Conservation (phyloP, 805 yeast species). For the Kuraishia piskuri region DNA sequence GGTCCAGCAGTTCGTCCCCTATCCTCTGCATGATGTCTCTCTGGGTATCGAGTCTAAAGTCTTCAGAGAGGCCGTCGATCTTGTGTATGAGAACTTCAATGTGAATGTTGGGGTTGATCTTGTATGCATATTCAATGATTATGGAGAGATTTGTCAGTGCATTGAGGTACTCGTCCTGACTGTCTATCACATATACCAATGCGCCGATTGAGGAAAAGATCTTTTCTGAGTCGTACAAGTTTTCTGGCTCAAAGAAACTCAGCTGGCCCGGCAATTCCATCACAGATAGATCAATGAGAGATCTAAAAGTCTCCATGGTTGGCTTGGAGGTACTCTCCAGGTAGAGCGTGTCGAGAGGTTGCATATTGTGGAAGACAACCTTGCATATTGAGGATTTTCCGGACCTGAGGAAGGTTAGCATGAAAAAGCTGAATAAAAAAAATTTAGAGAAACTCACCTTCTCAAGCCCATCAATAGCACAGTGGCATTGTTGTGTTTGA, state of each 20-base stretch:
- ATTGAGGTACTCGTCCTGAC: constrained; percentile 90
- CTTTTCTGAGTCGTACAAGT: constrained; percentile 61
- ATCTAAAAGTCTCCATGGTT: constrained; percentile 72
- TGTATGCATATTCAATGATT: constrained; percentile 81
- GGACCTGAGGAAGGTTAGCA: constrained; percentile 31
- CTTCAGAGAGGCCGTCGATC: constrained; percentile 92
- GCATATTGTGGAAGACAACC: constrained; percentile 95
- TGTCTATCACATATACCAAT: constrained; percentile 87
- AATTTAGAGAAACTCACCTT: constrained; percentile 25
- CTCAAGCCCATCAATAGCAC: constrained; percentile 84
- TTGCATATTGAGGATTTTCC: constrained; percentile 95
- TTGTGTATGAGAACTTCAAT: constrained; percentile 93
- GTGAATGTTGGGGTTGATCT: constrained; percentile 75
- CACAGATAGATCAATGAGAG: constrained; percentile 78
- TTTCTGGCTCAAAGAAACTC: constrained; percentile 74
- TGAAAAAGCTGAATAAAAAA: neutral
- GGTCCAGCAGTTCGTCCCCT: constrained; percentile 84
- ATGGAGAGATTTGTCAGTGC: constrained; percentile 84
- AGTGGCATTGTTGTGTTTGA: constrained; percentile 53
- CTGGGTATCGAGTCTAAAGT: constrained; percentile 88
- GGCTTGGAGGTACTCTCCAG: constrained; percentile 87
- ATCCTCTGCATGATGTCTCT: constrained; percentile 94
- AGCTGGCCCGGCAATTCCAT: constrained; percentile 95
- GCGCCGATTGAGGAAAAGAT: constrained; percentile 82
- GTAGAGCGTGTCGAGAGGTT: constrained; percentile 86